Evolutionary conservation across 2,329 filamentous ascomycete genomes (phyloP), one percentile per base, ranked within the genome.

Genomic region (Xylariaceae sp.): DNA sequence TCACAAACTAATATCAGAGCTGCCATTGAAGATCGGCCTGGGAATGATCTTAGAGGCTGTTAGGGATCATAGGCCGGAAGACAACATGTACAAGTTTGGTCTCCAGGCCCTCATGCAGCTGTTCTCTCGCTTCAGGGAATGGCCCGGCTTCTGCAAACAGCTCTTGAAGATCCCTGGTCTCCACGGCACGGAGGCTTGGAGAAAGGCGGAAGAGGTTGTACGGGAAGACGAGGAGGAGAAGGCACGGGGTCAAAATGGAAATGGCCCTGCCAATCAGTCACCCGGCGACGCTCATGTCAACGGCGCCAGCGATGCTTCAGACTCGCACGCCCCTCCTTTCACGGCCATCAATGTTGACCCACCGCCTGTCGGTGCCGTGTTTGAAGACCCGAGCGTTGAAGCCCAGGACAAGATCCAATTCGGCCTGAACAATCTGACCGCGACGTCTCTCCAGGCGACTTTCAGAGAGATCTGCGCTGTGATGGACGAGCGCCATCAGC

Each of bases 11-110:
- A 85, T 98, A 35, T 88, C 88, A 5, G 84, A 88, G 29, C 77
- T 98, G 13, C 88, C 92, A 3, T 77, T 97, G 23, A 88, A 95
- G 58, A 88, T 95, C 40, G 92, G 87, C n/a, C 70, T 97, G 12
- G 88, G 86, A 12, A 96, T 98, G 88, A 94, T 98, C 47, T 70
- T 97, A n/a, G 89, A 98, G 61, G 88, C 92, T 9, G 88, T 98
- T 16, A 77, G 87, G 48, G 88, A 95, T 48, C 87, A 92, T 54
- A 68, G 75, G 21, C 79, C 85, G 1, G 85, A 94, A 21, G 81
- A 89, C 44, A 81, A 87, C 1, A 97, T 98, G 92, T 97, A 92
- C 69, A 95, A 96, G 55, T 98, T 98, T 59, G 92, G 94, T 9
- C 74, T 98, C 9, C 92, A 98, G 60, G 92, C 92, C 12, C 74